phyloP scores from a whole-genome alignment of 2,329 filamentous ascomycete species.

The Sporothrix inflata region DNA sequence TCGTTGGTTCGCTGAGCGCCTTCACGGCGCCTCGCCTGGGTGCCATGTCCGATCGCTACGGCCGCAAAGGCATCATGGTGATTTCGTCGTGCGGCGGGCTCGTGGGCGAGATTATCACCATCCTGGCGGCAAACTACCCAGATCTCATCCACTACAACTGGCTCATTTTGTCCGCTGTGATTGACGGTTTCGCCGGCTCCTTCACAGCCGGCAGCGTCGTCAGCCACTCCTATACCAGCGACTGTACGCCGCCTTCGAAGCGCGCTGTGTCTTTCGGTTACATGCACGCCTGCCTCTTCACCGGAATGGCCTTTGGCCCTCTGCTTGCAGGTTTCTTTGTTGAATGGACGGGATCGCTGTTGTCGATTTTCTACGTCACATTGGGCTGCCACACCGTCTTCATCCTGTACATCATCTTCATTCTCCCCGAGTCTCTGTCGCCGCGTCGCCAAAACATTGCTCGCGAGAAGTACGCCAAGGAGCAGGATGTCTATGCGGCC shows the following conservation, averaged over 20 bases:
- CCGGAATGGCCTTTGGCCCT: slow-evolving; percentile 85
- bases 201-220: slow-evolving; percentile 80
- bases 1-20: slow-evolving; percentile 76
- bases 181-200: slow-evolving; percentile 85
- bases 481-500: slow-evolving; percentile 46
- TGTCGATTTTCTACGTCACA: slow-evolving; percentile 84
- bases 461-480: slow-evolving; percentile 64
- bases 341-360: slow-evolving; percentile 70
- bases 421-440: slow-evolving; percentile 84
- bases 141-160: slow-evolving; percentile 74
- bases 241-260: slow-evolving; percentile 80
- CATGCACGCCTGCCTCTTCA: slow-evolving; percentile 86
- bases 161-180: slow-evolving; percentile 73
- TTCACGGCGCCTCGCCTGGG: slow-evolving; percentile 82
- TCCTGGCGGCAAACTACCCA: slow-evolving; percentile 76
- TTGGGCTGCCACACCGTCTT: slow-evolving; percentile 74
- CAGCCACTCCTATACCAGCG: slow-evolving; percentile 83
- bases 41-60: slow-evolving; percentile 82
- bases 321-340: slow-evolving; percentile 80
- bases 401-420: slow-evolving; percentile 68
- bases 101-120: slow-evolving; percentile 72
- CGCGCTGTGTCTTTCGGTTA: slow-evolving; percentile 85
- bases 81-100: slow-evolving; percentile 76
- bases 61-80: slow-evolving; percentile 74
- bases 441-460: slow-evolving; percentile 71